Percentiles rank a stretch among this genome's conserved stretches.
Conservation (phyloP, 306 rosid genomes). For the Alnus glutinosa region DNA sequence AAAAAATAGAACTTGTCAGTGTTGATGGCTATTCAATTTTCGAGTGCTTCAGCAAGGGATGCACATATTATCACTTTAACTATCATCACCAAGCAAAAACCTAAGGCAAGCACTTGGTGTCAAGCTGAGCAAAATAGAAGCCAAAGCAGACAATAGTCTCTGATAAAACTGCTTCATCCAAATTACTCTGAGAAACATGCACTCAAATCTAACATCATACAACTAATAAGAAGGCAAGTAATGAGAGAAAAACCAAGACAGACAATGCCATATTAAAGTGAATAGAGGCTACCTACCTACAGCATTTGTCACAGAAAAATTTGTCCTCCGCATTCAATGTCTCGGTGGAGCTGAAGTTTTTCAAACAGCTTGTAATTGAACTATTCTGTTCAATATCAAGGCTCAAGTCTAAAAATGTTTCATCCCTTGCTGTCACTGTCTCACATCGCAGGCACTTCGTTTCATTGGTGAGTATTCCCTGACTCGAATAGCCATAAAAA, state of each 20-base stretch:
- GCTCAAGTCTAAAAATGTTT: conserved; percentile 95
- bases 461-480: conserved; percentile 99
- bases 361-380: conserved; percentile 97
- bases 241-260: not conserved
- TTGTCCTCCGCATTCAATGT: conserved; percentile 97
- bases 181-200: not conserved
- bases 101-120: not conserved
- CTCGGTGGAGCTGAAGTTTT: conserved; percentile 98
- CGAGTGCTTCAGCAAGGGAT: not conserved
- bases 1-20: not conserved
- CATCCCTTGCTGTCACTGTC: conserved; percentile 97
- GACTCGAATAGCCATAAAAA: conserved; percentile 40
- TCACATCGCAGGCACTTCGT: conserved; percentile 97
- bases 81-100: not conserved
- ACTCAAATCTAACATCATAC: conserved; percentile 4
- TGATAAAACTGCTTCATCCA: not conserved
- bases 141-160: not conserved
- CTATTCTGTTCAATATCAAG: conserved; percentile 99
- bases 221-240: conserved; percentile 7
- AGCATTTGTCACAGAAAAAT: conserved; percentile 97
- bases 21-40: not conserved
- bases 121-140: not conserved
- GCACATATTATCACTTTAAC: not conserved
- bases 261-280: not conserved
- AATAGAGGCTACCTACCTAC: conserved; percentile 65